Conservation (phyloP, 2,329 filamentous ascomycete genomes). For the Calonectria pseudoreteaudii region DNA sequence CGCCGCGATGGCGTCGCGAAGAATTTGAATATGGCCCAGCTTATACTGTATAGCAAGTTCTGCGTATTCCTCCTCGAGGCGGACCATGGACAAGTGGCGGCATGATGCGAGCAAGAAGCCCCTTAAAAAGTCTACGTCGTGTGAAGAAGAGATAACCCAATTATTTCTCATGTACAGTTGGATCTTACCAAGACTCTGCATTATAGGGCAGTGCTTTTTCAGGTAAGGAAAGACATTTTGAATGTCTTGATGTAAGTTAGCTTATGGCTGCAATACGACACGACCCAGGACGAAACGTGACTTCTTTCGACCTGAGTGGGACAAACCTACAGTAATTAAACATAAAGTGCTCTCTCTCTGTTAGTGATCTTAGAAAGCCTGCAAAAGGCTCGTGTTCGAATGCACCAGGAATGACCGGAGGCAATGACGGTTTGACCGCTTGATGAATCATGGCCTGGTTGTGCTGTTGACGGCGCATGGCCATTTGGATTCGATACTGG, state of each 20-base stretch:
- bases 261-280: neutral
- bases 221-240: constrained; percentile 22
- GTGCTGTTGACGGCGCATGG: neutral
- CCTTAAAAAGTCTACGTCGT: constrained; percentile 21
- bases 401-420: neutral
- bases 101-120: constrained; percentile 27
- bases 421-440: neutral
- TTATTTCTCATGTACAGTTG: constrained; percentile 14
- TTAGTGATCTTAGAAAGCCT: constrained; percentile 23
- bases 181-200: constrained; percentile 6
- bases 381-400: constrained; percentile 28
- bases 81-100: constrained; percentile 21
- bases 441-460: neutral
- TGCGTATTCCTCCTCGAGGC: neutral
- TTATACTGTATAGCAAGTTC: constrained; percentile 30
- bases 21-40: constrained; percentile 16
- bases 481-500: neutral
- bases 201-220: constrained; percentile 16
- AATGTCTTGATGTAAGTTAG: constrained; percentile 17
- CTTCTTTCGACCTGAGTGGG: neutral
- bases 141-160: constrained; percentile 27
- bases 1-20: constrained; percentile 9
- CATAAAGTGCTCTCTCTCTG: constrained; percentile 19
- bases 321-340: constrained; percentile 28
- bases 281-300: neutral